Percentiles rank a stretch among this genome's conserved stretches.
Evolutionary conservation across 2,329 filamentous ascomycete genomes (phyloP).

Genomic region (Orbilia ellipsospora): DNA sequence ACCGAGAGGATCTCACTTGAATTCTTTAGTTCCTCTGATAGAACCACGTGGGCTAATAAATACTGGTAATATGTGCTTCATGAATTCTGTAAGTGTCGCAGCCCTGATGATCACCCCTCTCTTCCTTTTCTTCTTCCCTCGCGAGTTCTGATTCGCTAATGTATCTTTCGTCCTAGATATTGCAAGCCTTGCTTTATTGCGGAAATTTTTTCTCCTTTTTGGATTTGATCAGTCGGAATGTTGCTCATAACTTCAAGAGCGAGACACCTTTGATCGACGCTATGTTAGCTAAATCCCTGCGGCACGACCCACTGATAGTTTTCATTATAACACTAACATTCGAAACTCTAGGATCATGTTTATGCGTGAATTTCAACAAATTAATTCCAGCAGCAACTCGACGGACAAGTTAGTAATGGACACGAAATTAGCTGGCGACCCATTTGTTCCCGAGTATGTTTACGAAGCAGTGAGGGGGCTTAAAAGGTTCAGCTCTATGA

Average conservation of each 20-base stretch:
- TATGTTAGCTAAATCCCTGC: slow-evolving; percentile 73
- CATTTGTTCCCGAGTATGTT: slow-evolving; percentile 92
- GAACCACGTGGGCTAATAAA: slow-evolving; percentile 95
- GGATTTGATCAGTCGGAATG: slow-evolving; percentile 83
- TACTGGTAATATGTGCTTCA: slow-evolving; percentile 99
- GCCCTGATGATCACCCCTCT: too few species aligned
- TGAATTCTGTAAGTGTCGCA: slow-evolving; percentile 82
- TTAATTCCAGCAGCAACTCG: slow-evolving; percentile 71
- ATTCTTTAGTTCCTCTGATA: slow-evolving; percentile 78
- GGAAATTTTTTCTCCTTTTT: slow-evolving; percentile 94
- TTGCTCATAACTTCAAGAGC: slow-evolving; percentile 91
- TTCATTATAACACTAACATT: slow-evolving; percentile 10
- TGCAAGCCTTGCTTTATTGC: slow-evolving; percentile 95
- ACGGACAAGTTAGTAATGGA: slow-evolving; percentile 82
- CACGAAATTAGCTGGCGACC: slow-evolving; percentile 87
- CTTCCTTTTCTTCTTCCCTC: not conserved
- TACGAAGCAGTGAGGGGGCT: slow-evolving; percentile 91
- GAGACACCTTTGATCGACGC: slow-evolving; percentile 93
- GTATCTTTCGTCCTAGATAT: slow-evolving; percentile 70
- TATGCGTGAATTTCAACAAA: slow-evolving; percentile 83
- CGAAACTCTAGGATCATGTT: slow-evolving; percentile 81
- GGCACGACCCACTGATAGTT: slow-evolving; percentile 2
- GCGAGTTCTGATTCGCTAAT: not conserved
- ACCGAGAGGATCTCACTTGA: slow-evolving; percentile 63
- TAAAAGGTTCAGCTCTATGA: slow-evolving; percentile 90